Conservation (phyloP, 257 asterid species). For the Asclepias syriaca region DNA sequence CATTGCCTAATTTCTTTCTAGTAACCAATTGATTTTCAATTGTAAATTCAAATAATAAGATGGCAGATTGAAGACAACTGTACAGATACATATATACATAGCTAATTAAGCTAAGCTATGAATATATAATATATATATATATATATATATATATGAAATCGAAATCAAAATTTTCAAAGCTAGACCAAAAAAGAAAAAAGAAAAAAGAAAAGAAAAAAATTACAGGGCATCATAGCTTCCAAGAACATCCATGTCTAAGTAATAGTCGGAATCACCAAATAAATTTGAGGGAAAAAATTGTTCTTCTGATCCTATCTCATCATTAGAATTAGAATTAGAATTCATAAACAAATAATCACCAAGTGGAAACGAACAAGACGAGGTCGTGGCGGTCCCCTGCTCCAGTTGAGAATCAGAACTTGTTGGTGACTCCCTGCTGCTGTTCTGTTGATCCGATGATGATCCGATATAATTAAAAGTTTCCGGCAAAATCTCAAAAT, state of each 20-base stretch:
- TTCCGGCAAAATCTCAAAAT: conserved; percentile 21
- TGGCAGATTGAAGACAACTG: too few relatives aligned
- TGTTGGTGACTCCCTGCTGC: conserved; percentile 25
- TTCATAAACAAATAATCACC: conserved; percentile 16
- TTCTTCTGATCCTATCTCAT: conserved; percentile 24
- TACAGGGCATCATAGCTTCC: conserved; percentile 2
- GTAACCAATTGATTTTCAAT: too few relatives aligned
- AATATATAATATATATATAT: too few relatives aligned
- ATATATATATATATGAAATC: too few relatives aligned
- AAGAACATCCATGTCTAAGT: not conserved
- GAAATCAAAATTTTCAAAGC: too few relatives aligned
- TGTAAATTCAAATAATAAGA: too few relatives aligned
- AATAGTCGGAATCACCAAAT: not conserved
- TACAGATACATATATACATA: too few relatives aligned
- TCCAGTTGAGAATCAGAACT: conserved; percentile 42
- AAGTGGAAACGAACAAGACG: not conserved
- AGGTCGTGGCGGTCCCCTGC: not conserved
- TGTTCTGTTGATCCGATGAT: conserved; percentile 1
- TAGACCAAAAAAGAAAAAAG: too few relatives aligned
- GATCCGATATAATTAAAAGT: not conserved
- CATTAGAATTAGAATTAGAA: not conserved
- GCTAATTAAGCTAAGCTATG: too few relatives aligned
- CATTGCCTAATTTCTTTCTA: too few relatives aligned
- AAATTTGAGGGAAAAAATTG: not conserved
- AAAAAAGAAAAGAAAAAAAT: not conserved